Conservation (phyloP, 1,139 yeast species). For the Geotrichum fermentans region DNA sequence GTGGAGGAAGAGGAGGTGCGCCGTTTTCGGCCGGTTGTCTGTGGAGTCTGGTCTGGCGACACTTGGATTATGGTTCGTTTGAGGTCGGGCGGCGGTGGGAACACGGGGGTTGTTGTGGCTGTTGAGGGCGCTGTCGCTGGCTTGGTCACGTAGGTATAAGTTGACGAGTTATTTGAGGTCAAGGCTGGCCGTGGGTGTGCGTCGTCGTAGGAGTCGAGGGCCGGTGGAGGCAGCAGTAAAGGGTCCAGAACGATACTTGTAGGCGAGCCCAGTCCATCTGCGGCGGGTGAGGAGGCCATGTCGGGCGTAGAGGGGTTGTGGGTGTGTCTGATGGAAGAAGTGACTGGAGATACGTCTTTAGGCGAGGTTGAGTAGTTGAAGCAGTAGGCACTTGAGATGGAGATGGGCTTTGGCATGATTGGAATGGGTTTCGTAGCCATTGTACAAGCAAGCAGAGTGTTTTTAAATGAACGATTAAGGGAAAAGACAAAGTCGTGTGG, state of each 20-base stretch:
- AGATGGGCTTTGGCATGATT: slow-evolving; percentile 8
- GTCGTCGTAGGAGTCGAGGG: slow-evolving; percentile 5
- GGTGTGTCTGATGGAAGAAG: slow-evolving; percentile 1
- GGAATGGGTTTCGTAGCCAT: slow-evolving; percentile 9
- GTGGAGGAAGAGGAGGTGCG: slow-evolving; percentile 2
- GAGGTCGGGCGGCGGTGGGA: slow-evolving; percentile 18
- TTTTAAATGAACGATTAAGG: no score
- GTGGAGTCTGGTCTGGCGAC: slow-evolving; percentile 4
- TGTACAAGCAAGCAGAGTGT: no score
- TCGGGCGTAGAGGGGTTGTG: neutral
- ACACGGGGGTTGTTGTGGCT: neutral
- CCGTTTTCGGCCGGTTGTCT: neutral
- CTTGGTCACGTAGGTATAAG: no score
- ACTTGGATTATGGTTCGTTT: slow-evolving; percentile 19
- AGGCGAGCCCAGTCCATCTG: neutral
- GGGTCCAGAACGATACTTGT: slow-evolving; percentile 14
- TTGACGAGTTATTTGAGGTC: no score
- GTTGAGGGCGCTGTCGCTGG: neutral
- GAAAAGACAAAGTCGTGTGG: no score
- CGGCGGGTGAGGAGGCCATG: neutral
- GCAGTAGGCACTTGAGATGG: neutral
- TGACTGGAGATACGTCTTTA: neutral
- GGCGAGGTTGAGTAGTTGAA: neutral
- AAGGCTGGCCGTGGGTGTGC: no score
- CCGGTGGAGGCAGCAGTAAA: slow-evolving; percentile 18